Base-by-base conservation (phyloP, 2,329 filamentous ascomycete genomes). In the Pseudocercospora fijiensis region DNA sequence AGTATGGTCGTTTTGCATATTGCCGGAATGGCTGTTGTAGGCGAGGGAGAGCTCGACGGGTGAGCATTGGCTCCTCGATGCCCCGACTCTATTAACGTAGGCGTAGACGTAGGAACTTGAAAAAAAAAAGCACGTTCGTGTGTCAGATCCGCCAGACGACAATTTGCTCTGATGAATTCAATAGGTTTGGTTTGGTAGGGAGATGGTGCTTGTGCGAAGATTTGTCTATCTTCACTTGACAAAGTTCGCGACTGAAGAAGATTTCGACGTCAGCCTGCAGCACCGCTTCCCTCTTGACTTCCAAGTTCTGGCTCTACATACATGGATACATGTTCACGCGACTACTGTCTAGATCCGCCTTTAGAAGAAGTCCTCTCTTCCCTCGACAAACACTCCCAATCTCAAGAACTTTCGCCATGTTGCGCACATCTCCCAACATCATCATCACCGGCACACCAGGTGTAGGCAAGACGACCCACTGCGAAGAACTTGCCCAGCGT, bases 361-460 rank as follows among this genome's bases (percentile, higher is more conserved):
- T n/a, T 16, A 20, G 18, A 49, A 45, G 7, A 47, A 22, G 37
- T 33, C 16, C 41, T n/a, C 24, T 26, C 49, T 26, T 30, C 49
- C 49, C 24, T n/a, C 10, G 26, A 18, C 11, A 30, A 11, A 24
- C 3, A 11, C 9, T 24, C 45, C 20, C 45, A 49, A 2, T 20
- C 30, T 41, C 30, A 20, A 26, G 33, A n/a, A 24, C 33, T 45
- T 24, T 61, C 30, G 64, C 51, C 24, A 79, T 78, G 76, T 73
- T 76, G 65, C 78, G 80, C 62, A 76, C 76, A 62, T 74, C 76
- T 67, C 95, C 95, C 28, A 99, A 98, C 78, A 92, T 99, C 73
- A 90, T 99, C 70, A 84, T 99, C 69, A 98, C 95, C 45, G 95
- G 95, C 68, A 99, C 95, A 20, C 95, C 95, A 0, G 95, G 95